Evolutionary conservation across 805 yeast genomes (phyloP), one percentile per base, ranked within the genome.

Genomic region (Cyberlindnera xylosilytica): DNA sequence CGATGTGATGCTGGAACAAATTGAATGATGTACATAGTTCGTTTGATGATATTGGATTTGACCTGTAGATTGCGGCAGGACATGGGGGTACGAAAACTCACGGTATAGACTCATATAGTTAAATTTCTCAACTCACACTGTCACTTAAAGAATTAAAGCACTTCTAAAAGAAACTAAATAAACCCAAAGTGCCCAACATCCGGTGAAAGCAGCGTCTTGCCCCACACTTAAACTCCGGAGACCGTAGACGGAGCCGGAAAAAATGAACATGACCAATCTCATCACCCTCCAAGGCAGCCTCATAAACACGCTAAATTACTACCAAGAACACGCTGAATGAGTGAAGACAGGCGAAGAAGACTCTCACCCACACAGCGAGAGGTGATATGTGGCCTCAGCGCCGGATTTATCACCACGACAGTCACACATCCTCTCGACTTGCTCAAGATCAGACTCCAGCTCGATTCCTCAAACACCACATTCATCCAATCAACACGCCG

Each of bases 381-480:
- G 56, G 57, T 79, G 0, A 58, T 81, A 1, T 72, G 93, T 0
- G 97, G 97, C 0, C 61, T 90, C 6, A 58, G 79, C 2, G 95
- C 97, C 0, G 99, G 99, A 0, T 73, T 81, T 29, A 62, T 78
- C 11, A 82, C 97, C 6, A 90, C 98, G 1, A 51, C 85, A 2
- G 68, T 83, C 1, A 82, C 91, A 23, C 99, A 93, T 59, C 99
- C 99, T 1, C 64, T 93, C 35, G 99, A 93, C 62, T 69, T 93
- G 39, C 65, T 90, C 45, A 93, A 93, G 63, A 73, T 88, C 7
- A 68, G 97, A 42, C 66, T 93, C 33, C 99, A 93, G 60, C 70
- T 90, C 26, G 78, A 72, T 49, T 53, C 48, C 3, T 36, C 47
- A 2, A 35, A 31, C 32, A 38, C 36, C 11, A 23, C 46, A 1